Evolutionary conservation across 345 rosid genomes (phyloP).

Genomic region (Eucalyptus pauciflora): DNA sequence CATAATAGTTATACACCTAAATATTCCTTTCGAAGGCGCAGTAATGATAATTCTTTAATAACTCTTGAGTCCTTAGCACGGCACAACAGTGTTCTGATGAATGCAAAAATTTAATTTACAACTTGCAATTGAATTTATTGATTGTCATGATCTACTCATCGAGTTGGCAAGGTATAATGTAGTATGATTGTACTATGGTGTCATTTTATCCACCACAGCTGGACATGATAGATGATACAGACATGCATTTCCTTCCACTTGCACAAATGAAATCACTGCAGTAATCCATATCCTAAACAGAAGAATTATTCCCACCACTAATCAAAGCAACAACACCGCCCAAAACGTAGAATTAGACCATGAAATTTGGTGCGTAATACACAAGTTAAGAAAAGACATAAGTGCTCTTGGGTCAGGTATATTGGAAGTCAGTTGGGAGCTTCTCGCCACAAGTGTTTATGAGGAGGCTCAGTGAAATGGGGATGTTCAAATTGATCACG

Average conservation of each 20-base stretch:
- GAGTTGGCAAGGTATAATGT: neutral
- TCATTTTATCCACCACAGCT: neutral
- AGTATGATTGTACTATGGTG: neutral
- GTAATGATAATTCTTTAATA: neutral
- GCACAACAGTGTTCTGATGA: neutral
- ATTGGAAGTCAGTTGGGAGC: slow-evolving; percentile 58
- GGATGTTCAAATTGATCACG: slow-evolving; percentile 42
- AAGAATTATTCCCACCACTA: neutral
- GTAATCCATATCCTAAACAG: neutral
- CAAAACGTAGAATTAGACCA: neutral
- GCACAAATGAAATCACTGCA: neutral
- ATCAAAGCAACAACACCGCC: neutral
- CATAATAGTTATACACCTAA: neutral
- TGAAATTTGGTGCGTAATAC: neutral
- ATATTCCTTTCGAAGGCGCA: neutral
- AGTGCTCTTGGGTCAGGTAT: slow-evolving; percentile 9
- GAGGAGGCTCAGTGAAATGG: slow-evolving; percentile 52
- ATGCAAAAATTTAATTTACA: neutral
- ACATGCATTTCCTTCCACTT: neutral
- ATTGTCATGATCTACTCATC: neutral
- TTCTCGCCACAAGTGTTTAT: slow-evolving; percentile 52
- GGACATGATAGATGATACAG: neutral
- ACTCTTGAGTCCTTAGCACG: neutral
- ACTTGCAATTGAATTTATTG: neutral
- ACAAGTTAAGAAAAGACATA: neutral